Evolutionary conservation across 2,329 filamentous ascomycete genomes (phyloP), one percentile per base, ranked within the genome.

Genomic region (Aspergillus ruber): DNA sequence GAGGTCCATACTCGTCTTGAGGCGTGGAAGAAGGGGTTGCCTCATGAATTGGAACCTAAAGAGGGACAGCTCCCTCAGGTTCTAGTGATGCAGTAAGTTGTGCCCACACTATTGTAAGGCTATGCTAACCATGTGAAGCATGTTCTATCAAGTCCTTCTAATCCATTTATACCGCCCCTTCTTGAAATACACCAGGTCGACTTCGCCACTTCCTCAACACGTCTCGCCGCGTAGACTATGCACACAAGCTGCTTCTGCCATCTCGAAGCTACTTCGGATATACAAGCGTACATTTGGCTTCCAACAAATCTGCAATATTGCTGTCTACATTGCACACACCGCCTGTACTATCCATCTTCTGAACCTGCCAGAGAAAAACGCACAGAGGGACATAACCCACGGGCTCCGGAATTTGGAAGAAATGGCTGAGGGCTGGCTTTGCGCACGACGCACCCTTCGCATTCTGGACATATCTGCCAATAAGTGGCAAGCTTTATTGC

Each of bases 121-220:
- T 4, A 18, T 43, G 45, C 54, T 66, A 43, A 69, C 48, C 4
- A 6, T 3, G 13, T 18, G 18, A 59, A 96, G 90, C 72, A 97
- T 97, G 90, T 95, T 97, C 70, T 95, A 91, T 67, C 90, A 97
- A 62, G 78, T 97, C 1, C 83, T 96, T 42, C 95, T 94, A 63
- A 95, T 97, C 50, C 90, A 97, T 61, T 82, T 97, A 4, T 97
- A 96, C 74, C 83, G 91, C 4, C 91, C 93, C 0, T 97, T 97
- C 63, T 78, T 97, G 44, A 95, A 93, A 66, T 97, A 96, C 63
- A 85, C 82, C 3, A 88, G 86, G 43, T 74, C 81, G 6, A 84
- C 83, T 1, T 95, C 90, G 1, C 91, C 90, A 1, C 77, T 96
- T 1, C 91, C 90, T 3, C 73, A 83, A 2, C 89, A 95, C 59